A percentile compares a stretch with the other conserved stretches of the same genome.
Conservation (phyloP, 768 basidiomycete species). For the Suillus discolor region DNA sequence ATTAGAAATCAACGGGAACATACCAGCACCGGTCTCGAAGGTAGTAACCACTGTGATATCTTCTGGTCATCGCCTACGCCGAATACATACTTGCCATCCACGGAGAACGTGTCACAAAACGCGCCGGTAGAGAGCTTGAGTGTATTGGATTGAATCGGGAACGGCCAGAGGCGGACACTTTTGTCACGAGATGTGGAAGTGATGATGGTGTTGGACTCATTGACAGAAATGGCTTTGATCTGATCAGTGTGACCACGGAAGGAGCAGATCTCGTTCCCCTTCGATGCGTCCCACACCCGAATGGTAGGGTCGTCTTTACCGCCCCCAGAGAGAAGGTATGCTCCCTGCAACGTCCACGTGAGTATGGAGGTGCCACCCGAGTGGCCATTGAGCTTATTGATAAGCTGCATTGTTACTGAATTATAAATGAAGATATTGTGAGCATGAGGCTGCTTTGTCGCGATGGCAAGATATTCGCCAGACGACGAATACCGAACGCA, state of each 20-base stretch:
- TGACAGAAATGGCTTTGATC: not conserved
- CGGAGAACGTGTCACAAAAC: no score
- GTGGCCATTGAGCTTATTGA: not conserved
- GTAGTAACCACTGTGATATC: no score
- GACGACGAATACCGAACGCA: not conserved
- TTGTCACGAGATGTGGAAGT: not conserved
- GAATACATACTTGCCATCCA: no score
- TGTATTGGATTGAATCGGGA: no score
- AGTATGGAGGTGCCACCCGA: not conserved
- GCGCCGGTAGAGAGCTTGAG: no score
- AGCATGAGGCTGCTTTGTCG: not conserved
- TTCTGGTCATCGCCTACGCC: no score
- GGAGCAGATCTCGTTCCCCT: not conserved
- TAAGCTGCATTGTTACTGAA: not conserved
- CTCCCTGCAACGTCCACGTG: not conserved
- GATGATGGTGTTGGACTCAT: not conserved
- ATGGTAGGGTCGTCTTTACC: not conserved
- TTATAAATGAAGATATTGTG: not conserved
- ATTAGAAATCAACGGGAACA: no score
- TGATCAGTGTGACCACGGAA: not conserved
- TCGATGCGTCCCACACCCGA: not conserved
- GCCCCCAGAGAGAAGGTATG: not conserved
- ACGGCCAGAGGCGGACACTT: not conserved
- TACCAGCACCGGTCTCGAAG: no score
- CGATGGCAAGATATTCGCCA: not conserved